Evolutionary conservation across 495 filamentous ascomycete species (phyloP).

Genomic region (Trichoderma reesei): DNA sequence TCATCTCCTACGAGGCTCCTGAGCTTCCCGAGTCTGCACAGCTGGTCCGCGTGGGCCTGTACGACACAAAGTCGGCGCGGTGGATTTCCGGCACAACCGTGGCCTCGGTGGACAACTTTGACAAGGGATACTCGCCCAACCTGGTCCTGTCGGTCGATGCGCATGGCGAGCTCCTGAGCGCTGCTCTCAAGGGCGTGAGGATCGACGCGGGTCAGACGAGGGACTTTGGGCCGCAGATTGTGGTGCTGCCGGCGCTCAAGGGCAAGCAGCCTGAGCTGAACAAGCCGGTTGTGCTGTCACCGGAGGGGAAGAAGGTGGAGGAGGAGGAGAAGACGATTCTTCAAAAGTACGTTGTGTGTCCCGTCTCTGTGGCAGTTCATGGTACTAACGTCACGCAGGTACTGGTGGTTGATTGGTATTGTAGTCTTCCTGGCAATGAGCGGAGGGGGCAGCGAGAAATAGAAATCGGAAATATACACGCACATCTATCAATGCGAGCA

Average conservation of each 20-base stretch:
- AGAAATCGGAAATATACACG: conserved; percentile 8
- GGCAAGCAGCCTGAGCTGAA: conserved; percentile 52
- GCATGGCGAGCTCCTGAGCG: conserved; percentile 31
- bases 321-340: conserved; percentile 57
- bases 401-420: conserved; percentile 44
- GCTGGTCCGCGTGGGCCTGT: conserved; percentile 42
- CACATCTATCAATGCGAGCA: conserved; percentile 3
- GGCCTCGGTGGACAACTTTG: conserved; percentile 38
- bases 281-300: conserved; percentile 51
- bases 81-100: conserved; percentile 43
- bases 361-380: conserved; percentile 19
- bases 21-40: conserved; percentile 28
- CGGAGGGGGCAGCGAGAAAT: conserved; percentile 33
- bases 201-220: conserved; percentile 47
- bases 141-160: conserved; percentile 35
- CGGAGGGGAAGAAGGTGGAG: conserved; percentile 48
- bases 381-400: conserved; percentile 27
- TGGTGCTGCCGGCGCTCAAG: conserved; percentile 31
- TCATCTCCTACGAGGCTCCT: conserved; percentile 39
- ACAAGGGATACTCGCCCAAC: conserved; percentile 43
- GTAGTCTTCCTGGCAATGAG: conserved; percentile 26
- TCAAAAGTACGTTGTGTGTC: conserved; percentile 52
- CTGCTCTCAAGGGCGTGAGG: conserved; percentile 29
- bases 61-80: conserved; percentile 23
- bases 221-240: conserved; percentile 47